A percentile compares a stretch with the other conserved stretches of the same genome.
These are phyloP conservation scores for Blastocystis sp. DNA, from an alignment of 352 stramenopile species.

Conservation along the genomic window DNA sequence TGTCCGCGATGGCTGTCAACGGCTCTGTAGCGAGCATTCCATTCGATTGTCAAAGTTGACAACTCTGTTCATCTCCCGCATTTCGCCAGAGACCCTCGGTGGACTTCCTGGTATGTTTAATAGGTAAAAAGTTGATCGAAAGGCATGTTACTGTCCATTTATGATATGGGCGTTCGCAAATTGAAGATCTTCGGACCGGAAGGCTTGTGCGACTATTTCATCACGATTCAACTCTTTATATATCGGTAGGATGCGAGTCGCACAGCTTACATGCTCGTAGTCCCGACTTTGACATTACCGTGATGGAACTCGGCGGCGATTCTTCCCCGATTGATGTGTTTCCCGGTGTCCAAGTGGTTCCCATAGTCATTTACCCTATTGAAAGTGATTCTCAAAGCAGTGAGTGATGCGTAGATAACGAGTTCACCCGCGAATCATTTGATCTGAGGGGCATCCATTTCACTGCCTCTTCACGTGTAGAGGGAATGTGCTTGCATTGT, in stretches of 20 bases:
- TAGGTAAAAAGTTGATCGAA: neutral
- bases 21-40: conserved; percentile 43
- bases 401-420: neutral
- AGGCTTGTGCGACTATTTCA: conserved; percentile 30
- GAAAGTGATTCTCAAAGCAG: neutral
- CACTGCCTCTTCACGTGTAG: neutral
- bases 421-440: neutral
- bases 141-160: conserved; percentile 66
- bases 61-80: conserved; percentile 26
- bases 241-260: neutral
- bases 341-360: neutral
- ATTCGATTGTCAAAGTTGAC: conserved; percentile 49
- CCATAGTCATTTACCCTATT: neutral
- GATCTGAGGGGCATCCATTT: neutral
- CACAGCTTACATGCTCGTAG: neutral
- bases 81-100: conserved; percentile 35
- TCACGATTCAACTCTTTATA: conserved; percentile 36
- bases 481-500: neutral
- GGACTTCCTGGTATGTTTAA: conserved; percentile 31
- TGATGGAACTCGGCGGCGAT: neutral
- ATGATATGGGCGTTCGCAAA: conserved; percentile 58
- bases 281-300: conserved; percentile 23
- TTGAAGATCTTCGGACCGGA: conserved; percentile 53
- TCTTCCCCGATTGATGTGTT: neutral
- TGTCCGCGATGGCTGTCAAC: conserved; percentile 40